Evolutionary conservation across 345 rosid genomes (phyloP), one percentile per base, ranked within the genome.

Genomic region (Mangifera indica): DNA sequence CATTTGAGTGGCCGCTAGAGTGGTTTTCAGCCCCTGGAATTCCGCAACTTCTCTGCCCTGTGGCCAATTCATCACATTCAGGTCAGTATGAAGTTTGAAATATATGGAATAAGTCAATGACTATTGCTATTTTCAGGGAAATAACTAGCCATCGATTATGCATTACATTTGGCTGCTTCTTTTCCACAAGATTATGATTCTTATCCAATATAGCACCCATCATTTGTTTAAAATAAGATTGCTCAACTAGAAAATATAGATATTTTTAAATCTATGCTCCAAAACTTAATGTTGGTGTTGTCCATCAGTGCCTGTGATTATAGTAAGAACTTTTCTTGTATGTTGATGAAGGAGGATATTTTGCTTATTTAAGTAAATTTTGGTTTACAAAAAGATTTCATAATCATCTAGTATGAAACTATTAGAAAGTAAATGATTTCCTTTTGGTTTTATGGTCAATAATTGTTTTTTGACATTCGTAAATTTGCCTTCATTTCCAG

Each of bases 1-100:
- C 89, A 1, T 94, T 94, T 3, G 83, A 60, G 53, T 90, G 98
- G 97, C 97, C 93, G 12, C 61, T 85, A 55, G 87, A 87, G 61
- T 92, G 98, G 98, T 92, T 94, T 79, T 89, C 90, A 4, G 55
- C 87, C 71, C 61, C 88, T 9, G 95, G 97, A 46, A 78, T 92
- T 69, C 98, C 97, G 72, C 87, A 74, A 20, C 42, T 86, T 77
- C 63, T 14, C 25, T 92, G 98, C 66, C 88, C 88, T 10, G 34
- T 11, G 4, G 60, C 72, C 0, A 86, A 80, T 49, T 84, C 79
- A 7, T 81, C 89, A 4, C 14, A 60, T 60, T 74, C 77, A 63
- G 85, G 88, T 85, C n/a, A 64, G 69, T 32, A 1, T 18, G 17
- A 1, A 44, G 64, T 48, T 58, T 48, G 5, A 71, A 46, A 52